These are phyloP conservation scores for Chytridium lagenaria DNA, from an alignment of 371 early-diverging fungal species.

Conservation along the genomic window DNA sequence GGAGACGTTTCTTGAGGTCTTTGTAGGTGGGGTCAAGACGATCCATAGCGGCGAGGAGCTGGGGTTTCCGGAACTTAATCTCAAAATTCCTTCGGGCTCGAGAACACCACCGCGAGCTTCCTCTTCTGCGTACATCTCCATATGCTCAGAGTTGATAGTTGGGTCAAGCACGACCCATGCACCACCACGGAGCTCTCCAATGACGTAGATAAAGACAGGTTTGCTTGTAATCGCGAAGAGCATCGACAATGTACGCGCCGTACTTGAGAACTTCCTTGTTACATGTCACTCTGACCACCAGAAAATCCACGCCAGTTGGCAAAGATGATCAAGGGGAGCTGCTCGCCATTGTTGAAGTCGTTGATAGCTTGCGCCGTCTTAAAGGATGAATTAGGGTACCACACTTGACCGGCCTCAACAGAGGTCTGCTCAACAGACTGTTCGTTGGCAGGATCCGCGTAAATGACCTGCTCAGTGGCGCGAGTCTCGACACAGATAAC, in stretches of 20 bases:
- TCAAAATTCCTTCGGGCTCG: constrained; percentile 98
- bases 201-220: constrained; percentile 97
- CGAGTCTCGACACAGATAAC: constrained; percentile 97
- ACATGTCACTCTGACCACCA: constrained; percentile 99
- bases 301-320: constrained; percentile 99
- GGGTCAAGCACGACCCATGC: constrained; percentile 99
- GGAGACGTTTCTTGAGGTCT: constrained; percentile 69
- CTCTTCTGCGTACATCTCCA: constrained; percentile 98
- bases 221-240: constrained; percentile 90
- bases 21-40: constrained; percentile 83
- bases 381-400: constrained; percentile 98
- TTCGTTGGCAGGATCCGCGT: constrained; percentile 94
- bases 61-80: constrained; percentile 96
- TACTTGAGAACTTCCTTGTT: constrained; percentile 96
- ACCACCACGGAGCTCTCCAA: constrained; percentile 98
- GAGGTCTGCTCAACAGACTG: constrained; percentile 87
- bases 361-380: constrained; percentile 98
- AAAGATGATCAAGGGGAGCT: constrained; percentile 96
- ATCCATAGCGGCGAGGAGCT: constrained; percentile 89
- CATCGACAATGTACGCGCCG: constrained; percentile 97
- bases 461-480: constrained; percentile 87
- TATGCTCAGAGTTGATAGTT: constrained; percentile 95
- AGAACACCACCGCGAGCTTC: constrained; percentile 94
- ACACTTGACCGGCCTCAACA: constrained; percentile 96
- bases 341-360: constrained; percentile 98